These are phyloP conservation scores for Candida tallmaniae DNA, from an alignment of 805 yeast species.

Conservation along the genomic window DNA sequence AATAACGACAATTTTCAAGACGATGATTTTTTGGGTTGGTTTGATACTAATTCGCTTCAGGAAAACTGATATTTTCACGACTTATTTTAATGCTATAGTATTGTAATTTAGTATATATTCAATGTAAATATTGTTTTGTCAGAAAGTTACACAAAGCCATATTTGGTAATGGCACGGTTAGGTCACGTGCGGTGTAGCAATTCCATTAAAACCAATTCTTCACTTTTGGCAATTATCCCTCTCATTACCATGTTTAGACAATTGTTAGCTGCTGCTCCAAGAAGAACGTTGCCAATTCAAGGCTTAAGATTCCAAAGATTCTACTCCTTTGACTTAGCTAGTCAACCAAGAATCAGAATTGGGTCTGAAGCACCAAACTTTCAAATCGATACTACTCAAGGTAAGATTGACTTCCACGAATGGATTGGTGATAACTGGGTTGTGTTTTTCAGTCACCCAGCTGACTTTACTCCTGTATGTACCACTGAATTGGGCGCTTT, in stretches of 20 bases:
- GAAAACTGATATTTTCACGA: slow-evolving; percentile 5
- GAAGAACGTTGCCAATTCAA: slow-evolving; percentile 4
- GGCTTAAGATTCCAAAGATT: slow-evolving; percentile 13
- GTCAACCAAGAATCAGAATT: slow-evolving; percentile 43
- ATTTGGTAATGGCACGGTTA: no score
- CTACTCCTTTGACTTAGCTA: slow-evolving; percentile 29
- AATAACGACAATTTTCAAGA: slow-evolving; percentile 53
- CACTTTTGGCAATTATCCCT: no score
- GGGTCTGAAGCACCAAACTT: slow-evolving; percentile 72
- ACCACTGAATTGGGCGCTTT: slow-evolving; percentile 78
- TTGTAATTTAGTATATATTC: no score
- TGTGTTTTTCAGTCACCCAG: slow-evolving; percentile 71
- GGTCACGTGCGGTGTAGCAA: slow-evolving; percentile 10
- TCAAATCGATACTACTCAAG: slow-evolving; percentile 57
- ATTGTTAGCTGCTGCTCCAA: slow-evolving; percentile 6
- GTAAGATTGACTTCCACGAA: slow-evolving; percentile 59
- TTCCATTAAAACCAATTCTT: no score
- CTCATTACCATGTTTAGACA: slow-evolving; percentile 16
- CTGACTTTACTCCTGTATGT: slow-evolving; percentile 76
- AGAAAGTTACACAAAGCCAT: no score
- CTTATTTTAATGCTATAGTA: no score
- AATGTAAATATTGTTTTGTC: no score
- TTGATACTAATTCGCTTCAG: slow-evolving; percentile 57
- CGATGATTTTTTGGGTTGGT: slow-evolving; percentile 93
- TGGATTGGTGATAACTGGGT: slow-evolving; percentile 61